Evolutionary conservation across 306 rosid genomes (phyloP), one percentile per base, ranked within the genome.

Genomic region (Lagenaria siceraria): DNA sequence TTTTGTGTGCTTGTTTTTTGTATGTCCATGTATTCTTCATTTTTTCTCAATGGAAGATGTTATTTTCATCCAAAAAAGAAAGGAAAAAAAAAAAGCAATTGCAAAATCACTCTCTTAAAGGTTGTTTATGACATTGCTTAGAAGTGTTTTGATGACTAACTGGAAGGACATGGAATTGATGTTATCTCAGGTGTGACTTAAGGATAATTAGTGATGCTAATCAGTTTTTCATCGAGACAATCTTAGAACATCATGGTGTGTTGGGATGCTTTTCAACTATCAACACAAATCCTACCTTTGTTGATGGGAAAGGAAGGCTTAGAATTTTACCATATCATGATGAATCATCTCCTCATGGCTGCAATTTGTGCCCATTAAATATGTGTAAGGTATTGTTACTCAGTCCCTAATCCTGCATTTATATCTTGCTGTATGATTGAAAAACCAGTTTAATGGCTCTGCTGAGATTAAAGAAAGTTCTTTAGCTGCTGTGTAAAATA

Each of bases 141-240:
- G 14, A 13, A 40, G 54, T 48, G 43, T 49, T 49, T 68, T 80
- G 75, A 46, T 42, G 49, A 36, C 27, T 65, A 29, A 40, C 74
- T 68, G 9, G 55, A 77, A 25, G 7, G 24, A 11, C 8, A 36
- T 52, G 61, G 40, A 42, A 43, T n/a, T 54, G 48, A 46, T n/a
- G 27, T 29, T 65, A 11, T 82, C 87, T 74, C 81, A 88, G 97
- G 68, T 93, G 96, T 78, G 93, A 93, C 13, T 85, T 89, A 81
- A 81, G 83, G 88, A 85, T 93, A 33, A 76, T 93, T 46, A 93
- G 98, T 8, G 97, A 93, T 56, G 93, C 98, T 0, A 93, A 93
- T 75, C 25, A 22, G 85, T 89, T 88, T 48, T 91, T 8, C 78
- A 88, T 91, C 77, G 75, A 90, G 78, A 83, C 85, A 19, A 91